Conservation (phyloP, 805 yeast species). For the Blastobotrys muscicola region DNA sequence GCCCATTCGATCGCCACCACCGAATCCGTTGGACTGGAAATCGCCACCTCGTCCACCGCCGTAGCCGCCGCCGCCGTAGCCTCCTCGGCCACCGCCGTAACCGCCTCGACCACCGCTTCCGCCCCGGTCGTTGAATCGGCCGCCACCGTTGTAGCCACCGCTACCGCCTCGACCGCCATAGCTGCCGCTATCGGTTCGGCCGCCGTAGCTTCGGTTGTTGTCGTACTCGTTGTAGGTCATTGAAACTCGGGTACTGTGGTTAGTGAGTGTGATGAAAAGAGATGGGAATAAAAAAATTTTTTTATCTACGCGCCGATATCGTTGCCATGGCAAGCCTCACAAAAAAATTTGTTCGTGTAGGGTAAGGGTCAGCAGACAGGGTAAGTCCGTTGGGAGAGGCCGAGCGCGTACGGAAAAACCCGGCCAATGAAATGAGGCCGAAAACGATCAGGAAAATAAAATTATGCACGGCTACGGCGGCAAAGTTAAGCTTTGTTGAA, state of each 20-base stretch:
- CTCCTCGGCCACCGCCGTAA: constrained; percentile 31
- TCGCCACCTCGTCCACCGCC: constrained; percentile 31
- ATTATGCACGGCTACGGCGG: too few species aligned
- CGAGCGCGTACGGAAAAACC: too few species aligned
- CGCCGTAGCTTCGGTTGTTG: constrained; percentile 14
- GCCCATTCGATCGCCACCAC: constrained; percentile 29
- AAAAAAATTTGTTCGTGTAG: neutral
- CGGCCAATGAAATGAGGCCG: too few species aligned
- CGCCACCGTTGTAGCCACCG: constrained; percentile 19
- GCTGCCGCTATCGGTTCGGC: constrained; percentile 21
- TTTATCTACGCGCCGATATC: neutral
- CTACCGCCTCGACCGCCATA: constrained; percentile 16
- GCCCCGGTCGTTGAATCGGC: constrained; percentile 33
- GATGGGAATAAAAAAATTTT: constrained; percentile 4
- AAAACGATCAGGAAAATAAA: too few species aligned
- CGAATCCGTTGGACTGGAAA: constrained; percentile 27
- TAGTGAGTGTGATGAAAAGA: neutral
- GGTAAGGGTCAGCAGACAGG: neutral
- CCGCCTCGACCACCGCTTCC: constrained; percentile 30
- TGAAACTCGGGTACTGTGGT: neutral
- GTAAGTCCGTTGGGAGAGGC: too few species aligned
- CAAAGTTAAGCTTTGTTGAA: too few species aligned
- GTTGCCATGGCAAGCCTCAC: too few species aligned
- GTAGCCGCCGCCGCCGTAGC: constrained; percentile 31
- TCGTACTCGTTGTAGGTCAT: constrained; percentile 23